Base-by-base conservation (phyloP, 1,139 yeast species). In the Saccharomyces pastorianus region DNA sequence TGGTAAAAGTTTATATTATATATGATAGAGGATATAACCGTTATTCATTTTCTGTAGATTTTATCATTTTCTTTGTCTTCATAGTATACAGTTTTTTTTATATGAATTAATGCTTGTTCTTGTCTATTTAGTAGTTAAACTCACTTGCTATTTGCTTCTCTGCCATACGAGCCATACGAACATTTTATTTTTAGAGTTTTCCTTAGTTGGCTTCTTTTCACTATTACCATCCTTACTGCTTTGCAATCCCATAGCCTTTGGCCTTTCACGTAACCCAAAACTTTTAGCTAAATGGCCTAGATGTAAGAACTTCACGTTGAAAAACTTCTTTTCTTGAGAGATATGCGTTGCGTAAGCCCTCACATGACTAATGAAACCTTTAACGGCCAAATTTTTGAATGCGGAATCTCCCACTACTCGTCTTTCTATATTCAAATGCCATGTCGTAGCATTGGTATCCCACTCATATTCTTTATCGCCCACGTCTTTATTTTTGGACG, bases 321-420 rank as follows among this genome's bases (percentile, higher is more conserved):
- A 93, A 58, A 79, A 82, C 48, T 76, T 79, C 65, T 93, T 80
- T 69, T 95, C 99, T 1, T 82, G 66, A 0, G 91, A 75, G 58
- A 89, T 80, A 74, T 93, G 99, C 0, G 99, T 93, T n/a, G 99
- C 89, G 67, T 93, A 93, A 0, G 99, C 99, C 65, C 98, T 79
- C 47, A 93, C 76, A 69, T 93, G 98, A 58, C 96, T 85, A 8
- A 87, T 82, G 66, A 88, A 93, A 1, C 88, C 98, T 63, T 83
- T 81, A 14, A 80, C 78, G 0, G 96, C 96, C 14, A 76, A 66
- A 25, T 80, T 82, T 54, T 83, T 85, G 11, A 79, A 79, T 0
- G 74, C 70, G 1, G 78, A 72, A 61, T 87, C 88, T 61, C 83
- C 95, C 50, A 93, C 72, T 32, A 91, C 74, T 86, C 96, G 86